A percentile compares a stretch with the other conserved stretches of the same genome.
Evolutionary conservation across 805 yeast genomes (phyloP).

Genomic region (Cyberlindnera suaveolens): DNA sequence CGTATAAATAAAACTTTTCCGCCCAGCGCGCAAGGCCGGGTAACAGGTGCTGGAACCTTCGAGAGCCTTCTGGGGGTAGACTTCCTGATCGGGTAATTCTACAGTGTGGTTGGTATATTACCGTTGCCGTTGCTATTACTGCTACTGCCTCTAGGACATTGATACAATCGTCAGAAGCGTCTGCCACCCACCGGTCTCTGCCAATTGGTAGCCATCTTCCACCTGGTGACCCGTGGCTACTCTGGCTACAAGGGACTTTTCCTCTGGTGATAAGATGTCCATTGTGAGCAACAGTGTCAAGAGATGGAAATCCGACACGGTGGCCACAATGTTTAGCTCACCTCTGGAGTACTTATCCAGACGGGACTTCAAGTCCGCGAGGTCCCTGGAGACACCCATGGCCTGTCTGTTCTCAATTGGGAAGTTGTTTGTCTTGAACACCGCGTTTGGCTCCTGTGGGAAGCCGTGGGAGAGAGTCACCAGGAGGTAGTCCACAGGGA

Average conservation of each 20-base stretch:
- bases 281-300: slow-evolving; percentile 50
- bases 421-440: slow-evolving; percentile 46
- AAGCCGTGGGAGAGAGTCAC: slow-evolving; percentile 92
- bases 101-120: not conserved
- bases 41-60: not conserved
- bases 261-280: slow-evolving; percentile 52
- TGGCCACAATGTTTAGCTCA: slow-evolving; percentile 26
- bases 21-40: not conserved
- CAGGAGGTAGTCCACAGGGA: slow-evolving; percentile 85
- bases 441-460: slow-evolving; percentile 54
- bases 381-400: slow-evolving; percentile 68
- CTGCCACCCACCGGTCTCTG: slow-evolving; percentile 75
- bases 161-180: slow-evolving; percentile 54
- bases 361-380: slow-evolving; percentile 45
- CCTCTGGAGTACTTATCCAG: slow-evolving; percentile 32
- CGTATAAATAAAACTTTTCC: not conserved
- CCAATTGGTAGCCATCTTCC: slow-evolving; percentile 43
- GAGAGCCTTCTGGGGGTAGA: not conserved
- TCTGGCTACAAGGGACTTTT: slow-evolving; percentile 41
- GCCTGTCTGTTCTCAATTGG: slow-evolving; percentile 78
- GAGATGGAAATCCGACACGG: slow-evolving; percentile 71
- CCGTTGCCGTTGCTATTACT: not conserved
- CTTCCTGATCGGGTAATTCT: not conserved
- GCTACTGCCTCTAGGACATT: not conserved
- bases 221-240: slow-evolving; percentile 38